phyloP scores from a whole-genome alignment of 805 yeast species.

The Nadsonia fulvescens region DNA sequence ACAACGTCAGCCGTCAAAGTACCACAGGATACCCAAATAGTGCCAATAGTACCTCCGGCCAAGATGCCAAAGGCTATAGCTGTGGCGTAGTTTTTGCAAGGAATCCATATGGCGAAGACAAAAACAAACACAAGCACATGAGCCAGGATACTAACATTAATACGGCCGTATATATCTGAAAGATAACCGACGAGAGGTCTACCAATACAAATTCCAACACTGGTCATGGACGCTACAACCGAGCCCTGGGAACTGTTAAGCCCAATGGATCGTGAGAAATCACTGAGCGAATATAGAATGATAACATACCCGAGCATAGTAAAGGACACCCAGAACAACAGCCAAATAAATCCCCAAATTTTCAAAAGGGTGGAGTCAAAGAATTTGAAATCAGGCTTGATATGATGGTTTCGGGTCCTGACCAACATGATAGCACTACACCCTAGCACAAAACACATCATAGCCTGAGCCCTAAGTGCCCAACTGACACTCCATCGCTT shows the following conservation, averaged over 20 bases:
- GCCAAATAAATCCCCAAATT: constrained; percentile 4
- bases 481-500: constrained; percentile 32
- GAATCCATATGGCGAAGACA: constrained; percentile 10
- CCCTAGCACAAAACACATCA: constrained; percentile 5
- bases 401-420: constrained; percentile 6
- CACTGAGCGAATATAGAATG: constrained; percentile 15
- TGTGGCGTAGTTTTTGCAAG: constrained; percentile 8
- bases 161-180: constrained; percentile 30
- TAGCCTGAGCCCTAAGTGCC: constrained; percentile 32
- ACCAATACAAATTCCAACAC: constrained; percentile 26
- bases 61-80: constrained; percentile 15
- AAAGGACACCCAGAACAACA: constrained; percentile 6
- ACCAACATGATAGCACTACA: constrained; percentile 2
- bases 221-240: constrained; percentile 16
- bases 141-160: constrained; percentile 21
- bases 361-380: no score
- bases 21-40: constrained; percentile 5
- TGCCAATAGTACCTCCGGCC: constrained; percentile 22
- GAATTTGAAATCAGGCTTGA: constrained; percentile 6
- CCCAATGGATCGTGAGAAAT: constrained; percentile 13
- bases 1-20: constrained; percentile 6
- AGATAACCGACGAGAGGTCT: constrained; percentile 28
- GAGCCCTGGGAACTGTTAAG: constrained; percentile 9
- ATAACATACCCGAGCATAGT: constrained; percentile 4
- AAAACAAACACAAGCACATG: constrained; percentile 17